Evolutionary conservation across 2,329 filamentous ascomycete species (phyloP), one percentile per base, ranked within the genome.

Genomic region (Venturia carpophila): DNA sequence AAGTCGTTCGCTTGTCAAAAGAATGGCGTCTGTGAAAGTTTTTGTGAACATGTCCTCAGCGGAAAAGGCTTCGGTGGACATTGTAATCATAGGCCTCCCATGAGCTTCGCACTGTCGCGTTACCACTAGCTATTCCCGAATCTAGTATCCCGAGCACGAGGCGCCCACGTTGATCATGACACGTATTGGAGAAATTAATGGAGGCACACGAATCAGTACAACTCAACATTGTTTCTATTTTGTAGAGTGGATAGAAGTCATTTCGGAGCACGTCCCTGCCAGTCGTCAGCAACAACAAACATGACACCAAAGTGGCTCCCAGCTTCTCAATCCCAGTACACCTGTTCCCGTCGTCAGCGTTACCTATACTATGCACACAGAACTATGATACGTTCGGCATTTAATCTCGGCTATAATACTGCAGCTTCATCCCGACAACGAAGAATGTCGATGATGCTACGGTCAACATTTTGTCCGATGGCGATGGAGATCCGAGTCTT

Each of bases 221-320:
- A 11, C 45, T 47, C 19, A 47, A 24, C 6, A n/a, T 47, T 5
- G 10, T 11, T 27, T 30, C 21, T 1, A n/a, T n/a, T n/a, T n/a
- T n/a, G n/a, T n/a, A 52, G 15, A 52, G 47, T 52, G 45, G 45
- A 47, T 47, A 47, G 49, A 30, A 55, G 17, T 55, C 27, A 55
- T 55, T 55, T 55, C 49, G 24, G 49, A 34, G 24, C 3, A 17
- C 6, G 13, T 34, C 24, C 49, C 49, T 55, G 15, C 4, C 1
- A 13, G 15, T n/a, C 1, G 13, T 9, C 30, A 55, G 49, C 21
- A 9, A 27, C 52, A 13, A 7, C 43, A 34, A 2, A 58, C 9
- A 34, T 10, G 1, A 34, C 4, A 17, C 13, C n/a, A 24, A 49
- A 24, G 45, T 24, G n/a, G 45, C 43, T 3, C 19, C 43, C 5